phyloP scores from a whole-genome alignment of 805 yeast species.

The Spathaspora hagerdaliae region DNA sequence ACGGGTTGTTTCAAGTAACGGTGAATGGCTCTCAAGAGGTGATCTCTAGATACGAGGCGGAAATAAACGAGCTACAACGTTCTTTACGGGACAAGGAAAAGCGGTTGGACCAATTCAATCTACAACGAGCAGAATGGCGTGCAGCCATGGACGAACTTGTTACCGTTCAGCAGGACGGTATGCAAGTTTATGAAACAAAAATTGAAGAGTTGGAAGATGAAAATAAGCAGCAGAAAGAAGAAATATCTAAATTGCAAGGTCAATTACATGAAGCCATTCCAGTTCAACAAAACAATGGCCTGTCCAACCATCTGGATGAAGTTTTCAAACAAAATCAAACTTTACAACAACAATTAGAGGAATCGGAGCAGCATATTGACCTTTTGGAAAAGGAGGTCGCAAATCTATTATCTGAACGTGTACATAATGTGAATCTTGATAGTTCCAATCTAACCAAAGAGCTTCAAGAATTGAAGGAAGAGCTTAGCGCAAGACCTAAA shows the following conservation, averaged over 20 bases:
- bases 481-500: conserved; percentile 37
- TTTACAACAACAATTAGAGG: neutral
- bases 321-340: neutral
- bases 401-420: neutral
- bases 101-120: conserved; percentile 44
- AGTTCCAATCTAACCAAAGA: conserved; percentile 2
- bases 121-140: conserved; percentile 56
- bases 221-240: conserved; percentile 2
- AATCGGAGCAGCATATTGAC: conserved; percentile 7
- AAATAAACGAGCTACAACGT: conserved; percentile 22
- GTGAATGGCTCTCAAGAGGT: neutral
- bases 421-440: neutral
- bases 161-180: conserved; percentile 53
- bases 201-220: conserved; percentile 30
- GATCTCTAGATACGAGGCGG: conserved; percentile 26
- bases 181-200: conserved; percentile 43
- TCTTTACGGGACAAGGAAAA: conserved; percentile 31
- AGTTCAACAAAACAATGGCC: neutral
- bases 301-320: neutral
- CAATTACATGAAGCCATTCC: neutral
- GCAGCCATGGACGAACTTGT: conserved; percentile 55
- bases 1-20: neutral
- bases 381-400: neutral
- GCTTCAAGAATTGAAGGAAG: conserved; percentile 25
- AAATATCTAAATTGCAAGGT: neutral